These are phyloP conservation scores for Ammopiptanthus mongolicus DNA, from an alignment of 306 rosid genomes.

Conservation along the genomic window DNA sequence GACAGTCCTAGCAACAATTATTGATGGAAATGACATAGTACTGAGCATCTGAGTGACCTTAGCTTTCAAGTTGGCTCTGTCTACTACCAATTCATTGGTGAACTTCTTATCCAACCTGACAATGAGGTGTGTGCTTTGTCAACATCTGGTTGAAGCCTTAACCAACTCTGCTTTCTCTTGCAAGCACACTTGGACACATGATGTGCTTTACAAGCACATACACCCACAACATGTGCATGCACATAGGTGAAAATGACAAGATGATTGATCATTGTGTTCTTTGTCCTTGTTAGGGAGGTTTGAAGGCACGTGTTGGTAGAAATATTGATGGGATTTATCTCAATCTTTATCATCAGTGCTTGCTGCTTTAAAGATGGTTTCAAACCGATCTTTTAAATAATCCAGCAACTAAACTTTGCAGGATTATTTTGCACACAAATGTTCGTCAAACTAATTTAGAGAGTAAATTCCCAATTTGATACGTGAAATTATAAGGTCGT, in stretches of 20 bases:
- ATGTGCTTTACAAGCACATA: not conserved
- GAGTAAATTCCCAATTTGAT: too few species aligned
- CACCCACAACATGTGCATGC: not conserved
- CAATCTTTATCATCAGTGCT: conserved; percentile 68
- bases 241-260: not conserved
- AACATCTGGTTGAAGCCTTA: not conserved
- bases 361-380: conserved; percentile 64
- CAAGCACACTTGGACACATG: not conserved
- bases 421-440: not conserved
- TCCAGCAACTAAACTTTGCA: conserved; percentile 24
- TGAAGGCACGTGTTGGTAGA: conserved; percentile 82
- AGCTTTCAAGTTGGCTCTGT: conserved; percentile 58
- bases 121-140: conserved; percentile 44
- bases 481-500: too few species aligned
- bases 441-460: not conserved
- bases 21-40: conserved; percentile 47
- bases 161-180: not conserved
- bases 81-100: conserved; percentile 84
- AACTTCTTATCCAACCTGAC: conserved; percentile 58
- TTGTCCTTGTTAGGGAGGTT: conserved; percentile 50
- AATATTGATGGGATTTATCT: conserved; percentile 86
- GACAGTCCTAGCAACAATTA: conserved; percentile 53
- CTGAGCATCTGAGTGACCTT: conserved; percentile 57
- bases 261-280: conserved; percentile 9
- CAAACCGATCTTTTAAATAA: conserved; percentile 52